Base-by-base conservation (phyloP, 768 basidiomycete genomes). In the Mycena metata region DNA sequence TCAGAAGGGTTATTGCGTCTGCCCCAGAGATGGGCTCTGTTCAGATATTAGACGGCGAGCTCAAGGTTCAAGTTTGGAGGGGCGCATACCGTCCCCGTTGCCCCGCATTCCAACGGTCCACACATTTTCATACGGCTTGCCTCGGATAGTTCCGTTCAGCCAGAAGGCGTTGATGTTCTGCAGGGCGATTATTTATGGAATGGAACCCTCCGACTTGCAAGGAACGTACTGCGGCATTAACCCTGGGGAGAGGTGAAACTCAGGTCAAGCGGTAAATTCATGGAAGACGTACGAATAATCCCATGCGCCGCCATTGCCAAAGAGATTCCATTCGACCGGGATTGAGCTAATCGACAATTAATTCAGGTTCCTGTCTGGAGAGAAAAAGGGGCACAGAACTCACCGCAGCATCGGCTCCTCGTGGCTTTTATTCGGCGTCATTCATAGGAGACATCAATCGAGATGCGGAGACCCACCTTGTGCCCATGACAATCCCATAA, bases 401-500 rank as follows among this genome's bases (percentile, higher is more conserved):
- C 89, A 89, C 23, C 91, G 86, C 83, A 89, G 87, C 89, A 92
- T 91, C 11, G 91, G 91, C 73, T 93, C 91, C 76, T 92, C 87
- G 74, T 91, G 90, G 77, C 87, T 87, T 41, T 16, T 39, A 30
- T 10, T 24, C 51, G 49, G 24, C 13, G 57, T 43, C 46, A 60
- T 39, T 23, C 46, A 21, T 16, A 8, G 12, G 58, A 33, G 60
- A 30, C 6, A 6, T 3, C 30, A 30, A 30, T 30, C 30, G 30
- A 30, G 6, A 30, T 30, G 30, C 43, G 21, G 47, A n/a, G 23
- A 62, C 76, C 19, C 41, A 83, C 86, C 86, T 90, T 2, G 91
- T 91, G 52, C 91, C 89, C 89, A 91, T 91, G 39, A 89, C 90
- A 50, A 92, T 83, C 26, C 88, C 91, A 76, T 88, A 91, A 61